A percentile compares a stretch with the other conserved stretches of the same genome.
phyloP scores from a whole-genome alignment of 768 basidiomycete species.

The Termitomyces bulborhizus region DNA sequence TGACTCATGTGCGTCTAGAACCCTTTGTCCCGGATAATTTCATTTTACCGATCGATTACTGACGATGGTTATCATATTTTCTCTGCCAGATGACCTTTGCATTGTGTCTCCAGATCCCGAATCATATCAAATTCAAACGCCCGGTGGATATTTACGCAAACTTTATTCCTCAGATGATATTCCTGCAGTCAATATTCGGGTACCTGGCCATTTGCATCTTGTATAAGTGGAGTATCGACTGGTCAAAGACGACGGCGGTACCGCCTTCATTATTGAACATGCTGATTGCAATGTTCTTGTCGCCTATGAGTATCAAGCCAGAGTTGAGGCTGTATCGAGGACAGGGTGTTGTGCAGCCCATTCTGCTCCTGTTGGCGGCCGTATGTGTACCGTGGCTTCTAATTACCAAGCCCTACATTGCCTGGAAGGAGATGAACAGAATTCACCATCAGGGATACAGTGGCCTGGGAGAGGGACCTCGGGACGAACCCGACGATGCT shows the following conservation, averaged over 20 bases:
- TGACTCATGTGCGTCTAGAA: constrained; percentile 72
- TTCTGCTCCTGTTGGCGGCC: constrained; percentile 70
- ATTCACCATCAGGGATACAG: constrained; percentile 83
- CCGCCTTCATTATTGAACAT: constrained; percentile 93
- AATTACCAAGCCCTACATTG: constrained; percentile 84
- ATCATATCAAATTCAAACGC: constrained; percentile 91
- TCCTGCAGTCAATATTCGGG: constrained; percentile 96
- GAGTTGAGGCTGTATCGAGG: constrained; percentile 75
- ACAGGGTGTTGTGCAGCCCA: constrained; percentile 77
- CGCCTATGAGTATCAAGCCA: constrained; percentile 73
- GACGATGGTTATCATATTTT: neutral
- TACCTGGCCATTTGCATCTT: constrained; percentile 92
- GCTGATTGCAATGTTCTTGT: constrained; percentile 95
- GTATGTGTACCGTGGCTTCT: constrained; percentile 96
- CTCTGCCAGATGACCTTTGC: constrained; percentile 91
- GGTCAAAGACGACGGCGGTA: constrained; percentile 58
- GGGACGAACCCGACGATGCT: constrained; percentile 51
- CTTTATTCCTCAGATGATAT: constrained; percentile 96
- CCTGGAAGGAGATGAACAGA: constrained; percentile 85
- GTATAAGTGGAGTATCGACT: constrained; percentile 97
- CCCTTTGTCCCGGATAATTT: neutral
- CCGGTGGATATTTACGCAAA: constrained; percentile 85
- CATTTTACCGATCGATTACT: neutral
- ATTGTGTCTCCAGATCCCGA: constrained; percentile 91
- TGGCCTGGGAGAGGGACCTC: constrained; percentile 51